phyloP scores from a whole-genome alignment of 192 early-diverging fungal species.

The Oehlia diaphana region DNA sequence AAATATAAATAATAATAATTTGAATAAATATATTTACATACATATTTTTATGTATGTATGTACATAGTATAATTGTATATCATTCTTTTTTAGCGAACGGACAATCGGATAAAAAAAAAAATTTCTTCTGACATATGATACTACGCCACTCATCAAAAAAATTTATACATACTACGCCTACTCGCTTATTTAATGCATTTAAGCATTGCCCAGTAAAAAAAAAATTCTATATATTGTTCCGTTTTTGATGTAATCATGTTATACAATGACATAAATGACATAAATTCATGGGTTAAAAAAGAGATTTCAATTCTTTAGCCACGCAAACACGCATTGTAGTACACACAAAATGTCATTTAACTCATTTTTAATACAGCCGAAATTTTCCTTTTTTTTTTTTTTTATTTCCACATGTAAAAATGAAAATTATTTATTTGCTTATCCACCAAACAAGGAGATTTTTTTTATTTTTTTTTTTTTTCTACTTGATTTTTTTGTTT shows the following conservation, averaged over 20 bases:
- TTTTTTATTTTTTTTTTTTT: too few relatives aligned
- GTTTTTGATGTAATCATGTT: not conserved
- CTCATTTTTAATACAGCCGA: not conserved
- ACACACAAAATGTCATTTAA: not conserved
- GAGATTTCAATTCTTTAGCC: not conserved
- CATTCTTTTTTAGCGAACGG: not conserved
- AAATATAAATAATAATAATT: too few relatives aligned
- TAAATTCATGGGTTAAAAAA: not conserved
- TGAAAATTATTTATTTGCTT: too few relatives aligned
- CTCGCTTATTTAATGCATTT: not conserved
- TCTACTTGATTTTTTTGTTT: too few relatives aligned
- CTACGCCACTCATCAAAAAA: not conserved
- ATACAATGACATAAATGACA: not conserved
- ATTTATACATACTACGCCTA: not conserved
- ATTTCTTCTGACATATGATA: not conserved
- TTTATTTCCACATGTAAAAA: too few relatives aligned
- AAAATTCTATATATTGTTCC: not conserved
- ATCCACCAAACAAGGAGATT: too few relatives aligned
- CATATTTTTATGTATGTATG: too few relatives aligned
- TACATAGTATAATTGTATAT: not conserved
- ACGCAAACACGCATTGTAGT: not conserved
- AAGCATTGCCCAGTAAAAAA: not conserved
- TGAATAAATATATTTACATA: too few relatives aligned
- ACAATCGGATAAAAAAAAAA: not conserved
- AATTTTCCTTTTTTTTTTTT: not conserved